Base-by-base conservation (phyloP, 441 rosid genomes). In the Gossypium davidsonii region DNA sequence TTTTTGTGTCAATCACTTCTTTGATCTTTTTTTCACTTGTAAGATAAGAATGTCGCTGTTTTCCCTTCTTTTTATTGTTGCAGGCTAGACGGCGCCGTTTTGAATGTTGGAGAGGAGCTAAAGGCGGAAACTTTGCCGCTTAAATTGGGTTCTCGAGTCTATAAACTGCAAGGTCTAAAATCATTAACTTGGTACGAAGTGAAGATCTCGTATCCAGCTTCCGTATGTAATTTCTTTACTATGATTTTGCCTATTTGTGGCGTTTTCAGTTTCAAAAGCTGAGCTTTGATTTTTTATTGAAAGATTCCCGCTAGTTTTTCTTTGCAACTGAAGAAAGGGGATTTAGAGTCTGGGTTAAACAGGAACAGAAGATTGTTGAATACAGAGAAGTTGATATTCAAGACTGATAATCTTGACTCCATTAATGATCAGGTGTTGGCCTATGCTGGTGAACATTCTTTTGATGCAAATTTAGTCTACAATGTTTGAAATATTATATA, bases 201-300 rank as follows among this genome's bases (percentile, higher is more conserved):
- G 88, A 94, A 94, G 97, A 94, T 94, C 79, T 92, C 99, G 14
- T 91, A 90, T 73, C 99, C 97, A 66, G 97, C 98, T 82, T 92
- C 94, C 85, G 99, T 92, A 92, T 81, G 98, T 89, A 71, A 63
- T 67, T 18, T 72, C 37, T 53, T 73, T 67, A 71, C 59, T 6
- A 1, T 74, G 21, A 56, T 82, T 58, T 58, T 31, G 44, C 20
- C 46, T 78, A 25, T 44, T 70, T 65, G 55, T 7, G 11, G 48
- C 39, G 28, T 77, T 77, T 71, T 53, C 21, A 39, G 74, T 51
- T 71, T 15, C 8, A 73, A 34, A 42, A 11, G 46, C 42, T 74
- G 60, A 51, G 49, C 62, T 58, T 58, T 25, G 62, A 18, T 12
- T 7, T 63, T 20, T 59, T 37, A 46, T 60, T 31, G 4, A 9